These are phyloP conservation scores for Podosphaera fusca DNA, from an alignment of 2,329 filamentous ascomycete genomes.

Conservation along the genomic window DNA sequence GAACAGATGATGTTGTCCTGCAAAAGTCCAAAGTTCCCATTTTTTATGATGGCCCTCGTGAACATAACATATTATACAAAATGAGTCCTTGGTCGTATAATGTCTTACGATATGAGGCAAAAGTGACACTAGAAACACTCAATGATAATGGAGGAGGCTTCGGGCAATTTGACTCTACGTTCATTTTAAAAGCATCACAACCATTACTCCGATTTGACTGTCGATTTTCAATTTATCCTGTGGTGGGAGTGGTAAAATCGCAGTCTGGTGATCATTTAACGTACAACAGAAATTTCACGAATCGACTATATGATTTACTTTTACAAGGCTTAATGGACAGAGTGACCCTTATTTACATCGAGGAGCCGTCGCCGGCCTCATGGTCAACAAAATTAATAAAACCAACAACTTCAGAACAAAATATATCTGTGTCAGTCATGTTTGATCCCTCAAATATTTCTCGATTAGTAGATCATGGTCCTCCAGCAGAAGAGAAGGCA, in stretches of 20 bases:
- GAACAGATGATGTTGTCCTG: slow-evolving; percentile 21
- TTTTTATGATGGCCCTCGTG: slow-evolving; percentile 52
- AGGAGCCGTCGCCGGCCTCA: slow-evolving; percentile 17
- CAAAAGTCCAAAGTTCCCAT: slow-evolving; percentile 33
- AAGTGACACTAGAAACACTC: slow-evolving; percentile 48
- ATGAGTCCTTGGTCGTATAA: slow-evolving; percentile 71
- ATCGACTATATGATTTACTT: slow-evolving; percentile 40
- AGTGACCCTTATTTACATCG: slow-evolving; percentile 41
- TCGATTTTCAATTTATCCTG: slow-evolving; percentile 15
- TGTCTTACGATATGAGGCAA: slow-evolving; percentile 51
- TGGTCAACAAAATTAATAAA: slow-evolving; percentile 26
- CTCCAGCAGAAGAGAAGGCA: slow-evolving; percentile 62
- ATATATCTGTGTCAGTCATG: slow-evolving; percentile 40
- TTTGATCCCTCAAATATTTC: slow-evolving; percentile 50
- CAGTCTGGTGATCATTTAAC: slow-evolving; percentile 12
- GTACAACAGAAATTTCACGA: slow-evolving; percentile 19
- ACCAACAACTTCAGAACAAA: slow-evolving; percentile 14
- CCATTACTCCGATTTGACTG: slow-evolving; percentile 32
- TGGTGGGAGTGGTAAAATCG: neutral
- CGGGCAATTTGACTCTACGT: slow-evolving; percentile 67
- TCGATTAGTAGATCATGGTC: slow-evolving; percentile 70
- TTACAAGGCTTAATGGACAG: slow-evolving; percentile 54
- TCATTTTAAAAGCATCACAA: slow-evolving; percentile 41
- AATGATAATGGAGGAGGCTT: slow-evolving; percentile 36
- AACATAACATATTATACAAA: slow-evolving; percentile 70